Percentiles rank a stretch among this genome's conserved stretches.
phyloP scores from a whole-genome alignment of 495 filamentous ascomycete species.

The Parathielavia hyrcaniae region DNA sequence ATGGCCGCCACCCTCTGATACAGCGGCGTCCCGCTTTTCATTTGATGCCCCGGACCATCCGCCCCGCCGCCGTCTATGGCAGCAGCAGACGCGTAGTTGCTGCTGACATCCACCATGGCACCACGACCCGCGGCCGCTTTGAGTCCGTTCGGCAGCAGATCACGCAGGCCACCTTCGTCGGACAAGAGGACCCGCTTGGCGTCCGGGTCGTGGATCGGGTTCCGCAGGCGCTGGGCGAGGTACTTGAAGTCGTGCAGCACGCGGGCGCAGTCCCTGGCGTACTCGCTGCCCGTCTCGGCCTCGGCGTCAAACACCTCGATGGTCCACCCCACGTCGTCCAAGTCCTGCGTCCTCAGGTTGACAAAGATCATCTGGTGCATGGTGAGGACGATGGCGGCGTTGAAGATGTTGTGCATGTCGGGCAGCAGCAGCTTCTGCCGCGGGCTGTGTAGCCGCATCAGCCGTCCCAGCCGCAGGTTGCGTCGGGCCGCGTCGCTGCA shows the following conservation, averaged over 20 bases:
- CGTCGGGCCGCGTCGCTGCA: constrained; percentile 33
- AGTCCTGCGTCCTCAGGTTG: constrained; percentile 25
- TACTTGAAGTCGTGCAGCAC: constrained; percentile 26
- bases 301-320: constrained; percentile 28
- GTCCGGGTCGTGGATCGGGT: constrained; percentile 19
- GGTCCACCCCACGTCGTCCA: constrained; percentile 28
- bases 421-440: constrained; percentile 28
- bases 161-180: constrained; percentile 6
- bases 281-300: constrained; percentile 23
- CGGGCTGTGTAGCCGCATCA: constrained; percentile 25
- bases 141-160: background rate
- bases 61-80: no score
- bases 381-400: constrained; percentile 39
- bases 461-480: constrained; percentile 32
- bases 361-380: constrained; percentile 34
- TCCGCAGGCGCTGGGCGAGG: constrained; percentile 24
- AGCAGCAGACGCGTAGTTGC: background rate
- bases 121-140: background rate
- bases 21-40: background rate
- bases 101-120: background rate
- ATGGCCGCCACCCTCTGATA: constrained; percentile 6
- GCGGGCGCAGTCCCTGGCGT: constrained; percentile 25
- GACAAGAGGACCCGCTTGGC: constrained; percentile 13
- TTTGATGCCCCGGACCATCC: background rate
- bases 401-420: constrained; percentile 42